A percentile compares a stretch with the other conserved stretches of the same genome.
phyloP scores from a whole-genome alignment of 2,329 filamentous ascomycete genomes.

The Epichloe aotearoae region DNA sequence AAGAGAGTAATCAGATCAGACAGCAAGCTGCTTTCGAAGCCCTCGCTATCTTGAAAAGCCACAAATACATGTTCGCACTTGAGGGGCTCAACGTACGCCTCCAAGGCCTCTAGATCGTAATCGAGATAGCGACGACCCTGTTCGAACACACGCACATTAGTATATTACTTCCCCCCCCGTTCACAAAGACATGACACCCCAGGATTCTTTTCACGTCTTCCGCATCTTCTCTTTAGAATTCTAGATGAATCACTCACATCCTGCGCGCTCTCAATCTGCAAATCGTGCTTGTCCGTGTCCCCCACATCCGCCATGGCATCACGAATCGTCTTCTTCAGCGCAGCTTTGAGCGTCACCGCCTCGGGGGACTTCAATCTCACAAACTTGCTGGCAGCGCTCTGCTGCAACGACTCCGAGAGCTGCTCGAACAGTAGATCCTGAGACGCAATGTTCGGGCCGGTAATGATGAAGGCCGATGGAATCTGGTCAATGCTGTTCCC shows the following conservation, averaged over 20 bases:
- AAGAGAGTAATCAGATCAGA: slow-evolving; percentile 58
- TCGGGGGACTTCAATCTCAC: slow-evolving; percentile 57
- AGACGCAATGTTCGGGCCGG: slow-evolving; percentile 65
- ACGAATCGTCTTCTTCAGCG: slow-evolving; percentile 60
- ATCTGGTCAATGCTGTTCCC: slow-evolving; percentile 33
- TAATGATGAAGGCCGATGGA: slow-evolving; percentile 59
- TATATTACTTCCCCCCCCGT: too few relatives aligned
- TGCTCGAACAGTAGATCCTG: slow-evolving; percentile 64
- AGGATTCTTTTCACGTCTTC: too few relatives aligned
- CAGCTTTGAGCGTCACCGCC: slow-evolving; percentile 58
- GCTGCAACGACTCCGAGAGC: slow-evolving; percentile 43
- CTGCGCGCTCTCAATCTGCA: slow-evolving; percentile 29
- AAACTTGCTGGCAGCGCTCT: slow-evolving; percentile 38
- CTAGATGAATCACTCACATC: slow-evolving; percentile 26
- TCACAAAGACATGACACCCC: too few relatives aligned
- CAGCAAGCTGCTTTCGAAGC: slow-evolving; percentile 60
- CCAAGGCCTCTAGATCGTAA: slow-evolving; percentile 64
- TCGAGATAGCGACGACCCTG: slow-evolving; percentile 55
- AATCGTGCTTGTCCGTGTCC: slow-evolving; percentile 46
- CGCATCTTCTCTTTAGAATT: too few relatives aligned
- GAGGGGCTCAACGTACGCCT: slow-evolving; percentile 42
- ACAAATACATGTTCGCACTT: slow-evolving; percentile 50
- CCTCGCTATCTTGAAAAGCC: slow-evolving; percentile 70
- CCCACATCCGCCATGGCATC: slow-evolving; percentile 38
- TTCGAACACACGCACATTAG: background rate